Evolutionary conservation across 2,329 filamentous ascomycete species (phyloP).

Genomic region (Chaetothyriales sp.): DNA sequence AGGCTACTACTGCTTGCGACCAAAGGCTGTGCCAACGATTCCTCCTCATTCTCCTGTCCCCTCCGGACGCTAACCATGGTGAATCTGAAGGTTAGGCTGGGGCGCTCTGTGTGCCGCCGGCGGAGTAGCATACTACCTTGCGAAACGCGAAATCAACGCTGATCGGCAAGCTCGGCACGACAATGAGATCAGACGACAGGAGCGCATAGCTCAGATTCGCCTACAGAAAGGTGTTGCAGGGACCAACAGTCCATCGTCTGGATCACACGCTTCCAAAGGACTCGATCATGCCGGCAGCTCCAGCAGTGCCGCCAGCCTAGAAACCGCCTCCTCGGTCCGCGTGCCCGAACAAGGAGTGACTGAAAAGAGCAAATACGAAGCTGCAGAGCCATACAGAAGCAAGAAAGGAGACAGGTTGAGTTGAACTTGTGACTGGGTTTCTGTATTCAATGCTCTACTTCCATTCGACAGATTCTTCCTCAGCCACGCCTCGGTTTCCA

Average conservation of each 20-base stretch:
- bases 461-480: background rate
- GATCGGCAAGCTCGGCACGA: slow-evolving; percentile 62
- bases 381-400: slow-evolving; percentile 56
- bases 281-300: slow-evolving; percentile 46
- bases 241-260: slow-evolving; percentile 11
- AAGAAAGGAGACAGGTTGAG: slow-evolving; percentile 75
- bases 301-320: slow-evolving; percentile 55
- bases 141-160: slow-evolving; percentile 85
- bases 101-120: slow-evolving; percentile 75
- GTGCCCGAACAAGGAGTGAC: slow-evolving; percentile 51
- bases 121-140: slow-evolving; percentile 86
- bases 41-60: background rate
- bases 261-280: slow-evolving; percentile 20
- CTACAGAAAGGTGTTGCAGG: slow-evolving; percentile 7
- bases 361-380: slow-evolving; percentile 87
- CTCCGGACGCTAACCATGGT: background rate
- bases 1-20: slow-evolving; percentile 14
- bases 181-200: slow-evolving; percentile 48
- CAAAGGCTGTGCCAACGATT: background rate
- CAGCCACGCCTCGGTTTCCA: slow-evolving; percentile 2
- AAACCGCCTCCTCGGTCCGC: slow-evolving; percentile 77
- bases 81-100: slow-evolving; percentile 62
- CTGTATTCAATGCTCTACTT: slow-evolving; percentile 6
- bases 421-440: slow-evolving; percentile 23
- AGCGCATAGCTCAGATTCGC: slow-evolving; percentile 24